These are phyloP conservation scores for Puccinia novopanici DNA, from an alignment of 1,284 basidiomycete genomes.

Conservation along the genomic window DNA sequence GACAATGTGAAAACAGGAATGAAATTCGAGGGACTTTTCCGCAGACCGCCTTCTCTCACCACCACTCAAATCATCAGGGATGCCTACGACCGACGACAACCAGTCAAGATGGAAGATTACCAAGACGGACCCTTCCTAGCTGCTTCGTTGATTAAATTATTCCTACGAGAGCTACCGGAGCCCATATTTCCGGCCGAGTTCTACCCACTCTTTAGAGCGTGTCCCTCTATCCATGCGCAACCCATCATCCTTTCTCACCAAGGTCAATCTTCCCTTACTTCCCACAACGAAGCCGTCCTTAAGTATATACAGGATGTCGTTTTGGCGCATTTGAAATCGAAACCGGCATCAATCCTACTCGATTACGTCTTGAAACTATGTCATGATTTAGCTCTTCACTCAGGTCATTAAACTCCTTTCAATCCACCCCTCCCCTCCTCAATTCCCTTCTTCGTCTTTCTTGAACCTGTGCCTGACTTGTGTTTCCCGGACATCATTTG, in stretches of 20 bases:
- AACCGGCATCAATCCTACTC: slow-evolving; percentile 13
- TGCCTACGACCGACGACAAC: slow-evolving; percentile 43
- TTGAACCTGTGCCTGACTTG: neutral
- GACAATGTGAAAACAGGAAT: neutral
- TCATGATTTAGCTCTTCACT: slow-evolving; percentile 41
- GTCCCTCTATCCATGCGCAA: slow-evolving; percentile 17
- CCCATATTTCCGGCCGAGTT: slow-evolving; percentile 33
- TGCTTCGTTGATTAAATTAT: slow-evolving; percentile 37
- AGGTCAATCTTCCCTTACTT: neutral
- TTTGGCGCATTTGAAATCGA: neutral
- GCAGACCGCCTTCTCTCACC: slow-evolving; percentile 38
- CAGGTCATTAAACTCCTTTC: slow-evolving; percentile 11
- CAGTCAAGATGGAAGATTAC: slow-evolving; percentile 36
- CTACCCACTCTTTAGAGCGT: slow-evolving; percentile 35
- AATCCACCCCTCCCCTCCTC: no score
- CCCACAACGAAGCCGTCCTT: slow-evolving; percentile 8
- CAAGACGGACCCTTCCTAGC: slow-evolving; percentile 38
- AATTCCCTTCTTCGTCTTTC: neutral
- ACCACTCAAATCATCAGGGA: slow-evolving; percentile 40
- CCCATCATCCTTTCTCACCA: slow-evolving; percentile 15
- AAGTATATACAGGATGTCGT: slow-evolving; percentile 13
- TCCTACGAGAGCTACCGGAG: slow-evolving; percentile 36
- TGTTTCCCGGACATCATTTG: no score
- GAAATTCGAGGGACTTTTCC: slow-evolving; percentile 43
- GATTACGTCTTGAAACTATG: slow-evolving; percentile 29